Evolutionary conservation across 1,139 yeast genomes (phyloP).

Genomic region (Pichia inconspicua): DNA sequence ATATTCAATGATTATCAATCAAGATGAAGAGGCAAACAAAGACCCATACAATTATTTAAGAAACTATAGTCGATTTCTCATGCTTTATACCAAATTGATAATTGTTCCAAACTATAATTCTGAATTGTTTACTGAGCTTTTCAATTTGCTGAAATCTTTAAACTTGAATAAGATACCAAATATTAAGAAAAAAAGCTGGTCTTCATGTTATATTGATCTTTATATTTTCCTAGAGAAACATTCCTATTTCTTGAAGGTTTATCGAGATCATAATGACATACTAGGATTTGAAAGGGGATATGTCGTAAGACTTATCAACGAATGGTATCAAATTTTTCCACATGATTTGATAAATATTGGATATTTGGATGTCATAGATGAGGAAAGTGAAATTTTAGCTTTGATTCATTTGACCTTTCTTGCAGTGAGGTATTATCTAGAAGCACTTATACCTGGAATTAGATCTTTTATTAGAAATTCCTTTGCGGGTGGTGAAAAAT

Average conservation of each 20-base stretch:
- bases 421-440: slow-evolving; percentile 7
- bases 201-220: slow-evolving; percentile 6
- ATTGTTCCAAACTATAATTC: slow-evolving; percentile 2
- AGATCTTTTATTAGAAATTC: slow-evolving; percentile 8
- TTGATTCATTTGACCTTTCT: slow-evolving; percentile 8
- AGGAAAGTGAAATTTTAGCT: slow-evolving; percentile 2
- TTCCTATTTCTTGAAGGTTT: not conserved
- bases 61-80: slow-evolving; percentile 1
- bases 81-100: slow-evolving; percentile 2
- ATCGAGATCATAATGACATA: not conserved
- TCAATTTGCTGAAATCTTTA: not conserved
- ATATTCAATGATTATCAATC: slow-evolving; percentile 11
- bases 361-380: not conserved
- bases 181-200: slow-evolving; percentile 2
- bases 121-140: slow-evolving; percentile 1
- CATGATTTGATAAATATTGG: slow-evolving; percentile 6
- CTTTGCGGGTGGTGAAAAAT: slow-evolving; percentile 13
- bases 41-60: not conserved
- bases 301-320: slow-evolving; percentile 9
- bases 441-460: slow-evolving; percentile 8
- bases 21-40: not conserved
- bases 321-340: slow-evolving; percentile 14
- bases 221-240: slow-evolving; percentile 7
- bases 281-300: slow-evolving; percentile 11
- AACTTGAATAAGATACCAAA: not conserved